Conservation (phyloP, 176 grass and related monocot genomes). For the Typha latifolia region DNA sequence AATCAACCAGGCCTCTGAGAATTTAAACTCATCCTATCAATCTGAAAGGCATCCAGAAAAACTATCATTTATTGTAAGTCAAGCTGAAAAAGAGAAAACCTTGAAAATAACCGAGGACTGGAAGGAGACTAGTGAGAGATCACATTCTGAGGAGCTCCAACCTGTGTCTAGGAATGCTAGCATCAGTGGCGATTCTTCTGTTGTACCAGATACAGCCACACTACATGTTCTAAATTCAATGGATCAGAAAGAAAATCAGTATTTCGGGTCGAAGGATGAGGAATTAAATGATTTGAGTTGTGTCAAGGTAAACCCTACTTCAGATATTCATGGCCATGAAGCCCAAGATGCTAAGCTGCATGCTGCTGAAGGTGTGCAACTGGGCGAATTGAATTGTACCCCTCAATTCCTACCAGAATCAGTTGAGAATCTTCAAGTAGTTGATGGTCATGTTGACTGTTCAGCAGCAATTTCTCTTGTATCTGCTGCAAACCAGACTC, state of each 20-base stretch:
- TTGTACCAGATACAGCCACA: not conserved
- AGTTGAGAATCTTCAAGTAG: not conserved
- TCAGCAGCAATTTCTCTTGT: not conserved
- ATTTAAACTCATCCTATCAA: conserved; percentile 3
- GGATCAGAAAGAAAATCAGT: conserved; percentile 10
- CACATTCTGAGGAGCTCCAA: conserved; percentile 5
- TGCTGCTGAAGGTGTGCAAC: not conserved
- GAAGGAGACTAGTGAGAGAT: not conserved
- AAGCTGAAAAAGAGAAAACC: not conserved
- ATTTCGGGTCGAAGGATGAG: not conserved
- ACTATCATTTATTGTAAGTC: not conserved
- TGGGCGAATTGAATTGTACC: not conserved
- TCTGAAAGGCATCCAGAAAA: conserved; percentile 2
- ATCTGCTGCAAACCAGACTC: conserved; percentile 14
- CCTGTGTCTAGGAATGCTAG: not conserved
- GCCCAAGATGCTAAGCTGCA: not conserved
- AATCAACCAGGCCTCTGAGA: not conserved
- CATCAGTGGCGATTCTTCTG: not conserved
- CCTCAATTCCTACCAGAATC: conserved; percentile 5
- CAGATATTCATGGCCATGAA: not conserved
- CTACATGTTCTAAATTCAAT: not conserved
- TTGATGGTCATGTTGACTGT: not conserved
- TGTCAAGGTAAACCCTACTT: not conserved
- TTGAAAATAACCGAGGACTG: not conserved
- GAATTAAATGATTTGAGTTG: not conserved